Conservation (phyloP, 192 early-diverging fungal species). For the Coemansia sp. region DNA sequence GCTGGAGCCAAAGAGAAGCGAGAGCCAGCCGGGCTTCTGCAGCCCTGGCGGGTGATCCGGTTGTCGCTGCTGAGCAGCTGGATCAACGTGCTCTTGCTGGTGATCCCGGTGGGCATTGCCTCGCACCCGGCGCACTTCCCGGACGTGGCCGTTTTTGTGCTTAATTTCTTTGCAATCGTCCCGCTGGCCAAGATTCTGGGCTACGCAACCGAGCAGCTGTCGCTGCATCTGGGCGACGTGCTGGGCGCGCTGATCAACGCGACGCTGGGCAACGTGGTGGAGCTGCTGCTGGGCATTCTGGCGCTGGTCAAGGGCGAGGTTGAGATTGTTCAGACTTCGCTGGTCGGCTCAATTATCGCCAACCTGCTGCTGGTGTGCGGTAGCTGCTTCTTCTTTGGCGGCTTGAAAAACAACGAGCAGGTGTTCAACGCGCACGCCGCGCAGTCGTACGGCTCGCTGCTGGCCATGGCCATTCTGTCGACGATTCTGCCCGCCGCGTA, state of each 20-base stretch:
- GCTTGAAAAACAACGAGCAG: constrained; percentile 71
- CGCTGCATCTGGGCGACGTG: constrained; percentile 54
- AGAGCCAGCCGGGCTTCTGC: constrained; percentile 29
- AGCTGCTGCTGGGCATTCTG: constrained; percentile 77
- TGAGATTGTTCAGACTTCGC: constrained; percentile 80
- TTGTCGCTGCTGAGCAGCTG: constrained; percentile 56
- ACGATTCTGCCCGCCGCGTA: constrained; percentile 72
- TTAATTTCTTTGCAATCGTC: constrained; percentile 90
- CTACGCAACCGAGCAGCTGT: constrained; percentile 74
- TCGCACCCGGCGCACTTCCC: constrained; percentile 60
- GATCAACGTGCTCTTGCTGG: constrained; percentile 68
- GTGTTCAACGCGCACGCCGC: constrained; percentile 65
- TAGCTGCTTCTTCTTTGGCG: constrained; percentile 81
- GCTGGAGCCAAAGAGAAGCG: constrained; percentile 1
- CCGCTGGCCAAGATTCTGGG: constrained; percentile 82
- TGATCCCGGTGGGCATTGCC: constrained; percentile 76
- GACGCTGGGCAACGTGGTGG: constrained; percentile 81
- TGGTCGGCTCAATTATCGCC: constrained; percentile 86
- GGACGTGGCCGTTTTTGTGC: constrained; percentile 64
- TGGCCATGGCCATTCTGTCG: constrained; percentile 64
- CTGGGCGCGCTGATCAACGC: constrained; percentile 84
- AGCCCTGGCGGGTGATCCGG: constrained; percentile 49
- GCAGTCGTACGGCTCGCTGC: constrained; percentile 66
- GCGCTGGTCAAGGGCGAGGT: constrained; percentile 75
- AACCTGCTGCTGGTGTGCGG: constrained; percentile 86